A percentile compares a stretch with the other conserved stretches of the same genome.
phyloP scores from a whole-genome alignment of 2,329 filamentous ascomycete species.

The Paraphoma sp. region DNA sequence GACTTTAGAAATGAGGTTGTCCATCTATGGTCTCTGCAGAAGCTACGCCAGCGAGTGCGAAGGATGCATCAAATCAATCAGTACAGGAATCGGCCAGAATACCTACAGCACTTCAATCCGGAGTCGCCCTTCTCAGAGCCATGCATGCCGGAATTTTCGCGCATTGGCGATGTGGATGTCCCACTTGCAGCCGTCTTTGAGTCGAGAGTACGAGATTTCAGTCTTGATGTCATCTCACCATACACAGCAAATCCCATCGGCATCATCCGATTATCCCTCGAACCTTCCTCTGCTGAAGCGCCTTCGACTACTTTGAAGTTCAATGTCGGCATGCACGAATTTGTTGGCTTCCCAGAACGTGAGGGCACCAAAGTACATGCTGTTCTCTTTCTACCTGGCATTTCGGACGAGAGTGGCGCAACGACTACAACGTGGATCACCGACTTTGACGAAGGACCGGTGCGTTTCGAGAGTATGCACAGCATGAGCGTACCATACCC shows the following conservation, averaged over 20 bases:
- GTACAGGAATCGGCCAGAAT: conserved; percentile 94
- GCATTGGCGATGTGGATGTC: conserved; percentile 91
- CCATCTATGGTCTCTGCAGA: conserved; percentile 93
- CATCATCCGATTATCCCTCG: conserved; percentile 86
- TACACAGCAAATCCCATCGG: conserved; percentile 91
- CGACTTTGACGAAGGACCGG: conserved; percentile 89
- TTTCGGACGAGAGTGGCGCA: conserved; percentile 83
- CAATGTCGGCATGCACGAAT: conserved; percentile 97
- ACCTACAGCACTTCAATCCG: conserved; percentile 88
- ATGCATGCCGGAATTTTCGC: conserved; percentile 89
- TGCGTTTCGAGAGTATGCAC: conserved; percentile 96
- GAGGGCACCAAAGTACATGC: conserved; percentile 96
- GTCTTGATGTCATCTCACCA: conserved; percentile 86
- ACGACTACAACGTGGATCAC: conserved; percentile 95
- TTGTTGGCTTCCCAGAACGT: conserved; percentile 91
- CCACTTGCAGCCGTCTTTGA: conserved; percentile 93
- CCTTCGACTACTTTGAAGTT: conserved; percentile 95
- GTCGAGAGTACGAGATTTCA: conserved; percentile 91
- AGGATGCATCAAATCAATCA: conserved; percentile 97
- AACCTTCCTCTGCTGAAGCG: conserved; percentile 91
- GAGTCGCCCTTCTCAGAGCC: conserved; percentile 93
- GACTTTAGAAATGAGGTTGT: conserved; percentile 88
- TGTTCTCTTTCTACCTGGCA: conserved; percentile 91
- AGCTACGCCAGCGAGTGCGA: conserved; percentile 83
- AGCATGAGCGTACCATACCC: conserved; percentile 93